Base-by-base conservation (phyloP, 352 stramenopile genomes). In the Globisporangium emineosum region DNA sequence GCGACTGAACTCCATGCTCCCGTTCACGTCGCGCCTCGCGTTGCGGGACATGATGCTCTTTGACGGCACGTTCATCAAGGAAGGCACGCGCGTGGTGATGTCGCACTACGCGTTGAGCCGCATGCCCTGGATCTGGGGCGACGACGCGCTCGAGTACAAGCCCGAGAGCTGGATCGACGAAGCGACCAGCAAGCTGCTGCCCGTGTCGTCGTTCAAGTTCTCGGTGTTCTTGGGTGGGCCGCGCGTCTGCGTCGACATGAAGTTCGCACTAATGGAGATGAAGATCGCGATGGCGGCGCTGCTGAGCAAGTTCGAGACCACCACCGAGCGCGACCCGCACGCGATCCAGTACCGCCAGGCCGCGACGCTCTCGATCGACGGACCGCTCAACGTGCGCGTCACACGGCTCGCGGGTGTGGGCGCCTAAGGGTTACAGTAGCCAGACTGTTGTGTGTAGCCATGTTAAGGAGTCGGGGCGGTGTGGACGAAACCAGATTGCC, bases 111-210 rank as follows among this genome's bases (percentile, higher is more conserved):
- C 40, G 15, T 17, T 47, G 17, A 23, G 17, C 17, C 17, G 40
- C 40, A 15, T 47, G 6, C 5, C n/a, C 6, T 17, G 23, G 40
- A 64, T 93, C 15, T 96, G 88, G 85, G 83, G 84, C 0, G 43
- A 65, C 0, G 86, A 96, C 30, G 83, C 80, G 0, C 30, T 56
- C 0, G 69, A 77, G 47, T 91, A 87, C 60, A 83, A 82, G 53
- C 86, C 86, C 1, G 81, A 93, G 40, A 73, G 87, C 2, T 93
- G 79, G 75, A 75, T 94, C 43, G 78, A 90, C 10, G 29, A 29
- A 0, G 55, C 55, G 2, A 85, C 72, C 0, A 66, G 71, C 21
- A 88, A 81, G 43, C 57, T 82, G 21, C 71, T 72, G 2, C 64
- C 73, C 37, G 61, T 89, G 23, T 86, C 78, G 8, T 66, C 79